phyloP scores from a whole-genome alignment of 768 basidiomycete species.

The Agaricus blazei region DNA sequence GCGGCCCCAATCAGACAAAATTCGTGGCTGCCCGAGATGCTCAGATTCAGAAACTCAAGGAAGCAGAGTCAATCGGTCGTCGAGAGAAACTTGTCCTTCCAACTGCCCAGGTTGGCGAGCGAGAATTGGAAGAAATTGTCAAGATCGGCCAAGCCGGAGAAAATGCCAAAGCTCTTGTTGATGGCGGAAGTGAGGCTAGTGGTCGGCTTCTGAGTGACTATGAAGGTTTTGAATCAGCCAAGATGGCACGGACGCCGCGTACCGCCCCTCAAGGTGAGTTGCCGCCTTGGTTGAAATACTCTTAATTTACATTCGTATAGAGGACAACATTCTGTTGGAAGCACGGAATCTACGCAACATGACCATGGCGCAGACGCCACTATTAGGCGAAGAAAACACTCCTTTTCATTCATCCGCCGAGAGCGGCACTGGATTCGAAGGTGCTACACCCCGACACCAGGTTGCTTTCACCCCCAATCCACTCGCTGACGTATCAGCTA shows the following conservation, averaged over 20 bases:
- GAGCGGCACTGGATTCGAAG: constrained; percentile 90
- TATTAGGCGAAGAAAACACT: constrained; percentile 97
- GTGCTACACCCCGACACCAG: constrained; percentile 90
- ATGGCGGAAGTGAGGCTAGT: constrained; percentile 78
- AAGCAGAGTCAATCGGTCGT: constrained; percentile 92
- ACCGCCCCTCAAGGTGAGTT: constrained; percentile 89
- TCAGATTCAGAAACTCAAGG: constrained; percentile 96
- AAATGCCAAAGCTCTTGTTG: constrained; percentile 80
- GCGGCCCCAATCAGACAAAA: constrained; percentile 73
- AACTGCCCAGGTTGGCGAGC: constrained; percentile 87
- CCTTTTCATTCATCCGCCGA: constrained; percentile 71
- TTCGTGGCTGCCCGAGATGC: constrained; percentile 97
- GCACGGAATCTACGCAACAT: constrained; percentile 94
- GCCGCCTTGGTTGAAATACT: constrained; percentile 1
- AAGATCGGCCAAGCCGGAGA: constrained; percentile 95
- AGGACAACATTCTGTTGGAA: constrained; percentile 92
- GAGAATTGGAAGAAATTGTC: constrained; percentile 94
- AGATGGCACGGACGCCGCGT: constrained; percentile 90
- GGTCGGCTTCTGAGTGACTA: constrained; percentile 89
- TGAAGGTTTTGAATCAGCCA: constrained; percentile 80
- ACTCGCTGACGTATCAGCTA: constrained; percentile 60
- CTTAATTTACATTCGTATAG: constrained; percentile 33
- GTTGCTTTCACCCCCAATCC: constrained; percentile 96
- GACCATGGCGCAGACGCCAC: constrained; percentile 87
- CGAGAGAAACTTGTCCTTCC: constrained; percentile 83